These are phyloP conservation scores for Stephanodiscus minutulus DNA, from an alignment of 108 stramenopile genomes.

Conservation along the genomic window DNA sequence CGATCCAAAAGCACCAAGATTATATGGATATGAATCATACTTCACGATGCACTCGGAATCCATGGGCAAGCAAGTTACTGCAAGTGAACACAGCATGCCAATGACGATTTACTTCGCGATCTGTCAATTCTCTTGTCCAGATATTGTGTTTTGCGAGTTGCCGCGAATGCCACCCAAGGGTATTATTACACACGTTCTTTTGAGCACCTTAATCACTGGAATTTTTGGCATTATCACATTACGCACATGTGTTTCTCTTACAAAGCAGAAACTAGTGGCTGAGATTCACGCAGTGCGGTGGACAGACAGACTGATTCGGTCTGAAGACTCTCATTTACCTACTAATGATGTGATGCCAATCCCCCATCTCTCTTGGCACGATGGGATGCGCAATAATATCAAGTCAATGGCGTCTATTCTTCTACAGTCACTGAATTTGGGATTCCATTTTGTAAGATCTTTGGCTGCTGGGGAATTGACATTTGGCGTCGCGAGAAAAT, in stretches of 20 bases:
- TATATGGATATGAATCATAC: too few relatives aligned
- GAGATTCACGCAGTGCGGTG: not conserved
- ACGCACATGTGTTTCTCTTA: not conserved
- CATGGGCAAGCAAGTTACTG: too few relatives aligned
- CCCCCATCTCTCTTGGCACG: not conserved
- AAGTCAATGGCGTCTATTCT: too few relatives aligned
- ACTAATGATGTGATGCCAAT: too few relatives aligned
- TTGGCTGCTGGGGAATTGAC: too few relatives aligned
- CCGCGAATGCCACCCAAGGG: not conserved
- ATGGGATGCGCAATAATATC: too few relatives aligned
- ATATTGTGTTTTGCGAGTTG: not conserved
- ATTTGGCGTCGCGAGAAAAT: too few relatives aligned
- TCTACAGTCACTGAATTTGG: too few relatives aligned
- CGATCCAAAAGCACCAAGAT: too few relatives aligned
- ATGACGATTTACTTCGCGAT: not conserved
- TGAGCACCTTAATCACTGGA: not conserved
- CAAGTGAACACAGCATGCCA: not conserved
- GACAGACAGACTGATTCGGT: not conserved
- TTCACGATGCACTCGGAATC: too few relatives aligned
- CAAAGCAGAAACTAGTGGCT: not conserved
- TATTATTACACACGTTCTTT: not conserved
- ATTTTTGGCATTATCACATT: not conserved
- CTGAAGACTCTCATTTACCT: not conserved
- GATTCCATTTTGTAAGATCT: too few relatives aligned
- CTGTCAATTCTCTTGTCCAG: slow-evolving; percentile 3